These are phyloP conservation scores for Solanum raphanifolium DNA, from an alignment of 257 asterid genomes.

Conservation along the genomic window DNA sequence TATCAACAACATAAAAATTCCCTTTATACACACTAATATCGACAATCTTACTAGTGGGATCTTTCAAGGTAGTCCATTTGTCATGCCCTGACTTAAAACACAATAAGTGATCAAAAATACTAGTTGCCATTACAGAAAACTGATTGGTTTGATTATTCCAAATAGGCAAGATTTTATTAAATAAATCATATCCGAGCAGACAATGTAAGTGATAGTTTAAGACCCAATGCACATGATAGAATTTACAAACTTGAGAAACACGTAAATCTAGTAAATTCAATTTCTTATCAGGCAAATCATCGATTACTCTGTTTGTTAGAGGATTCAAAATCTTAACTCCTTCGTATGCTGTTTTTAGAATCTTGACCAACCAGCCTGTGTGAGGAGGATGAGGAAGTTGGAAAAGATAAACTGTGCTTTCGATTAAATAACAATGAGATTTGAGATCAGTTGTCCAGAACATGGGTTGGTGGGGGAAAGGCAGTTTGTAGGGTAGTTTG, in stretches of 20 bases:
- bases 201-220: no score
- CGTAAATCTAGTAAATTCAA: background rate
- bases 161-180: no score
- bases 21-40: background rate
- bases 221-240: background rate
- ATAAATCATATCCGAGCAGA: no score
- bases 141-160: background rate
- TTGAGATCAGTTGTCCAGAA: no score
- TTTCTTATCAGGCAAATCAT: background rate
- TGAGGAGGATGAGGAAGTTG: background rate
- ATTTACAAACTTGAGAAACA: background rate
- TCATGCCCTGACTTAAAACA: background rate
- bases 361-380: background rate
- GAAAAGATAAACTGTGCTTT: background rate
- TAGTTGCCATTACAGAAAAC: background rate
- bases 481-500: no score
- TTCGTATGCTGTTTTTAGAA: background rate
- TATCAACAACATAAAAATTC: background rate
- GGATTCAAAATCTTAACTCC: background rate
- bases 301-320: background rate
- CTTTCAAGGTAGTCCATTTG: background rate
- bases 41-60: background rate
- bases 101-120: background rate
- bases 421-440: no score
- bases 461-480: no score